These are phyloP conservation scores for Helianthus annuus DNA, from an alignment of 129 eudicot genomes.

Conservation along the genomic window HanXRQr2.0-SUNRISE NC_035433.2:119207273-119207772, in stretches of 20 bases:
- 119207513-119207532: slow-evolving; percentile 8
- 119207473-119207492: background rate
- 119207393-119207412: background rate
- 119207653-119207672: slow-evolving; percentile 10
- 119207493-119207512: slow-evolving; percentile 11
- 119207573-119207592: slow-evolving; percentile 29
- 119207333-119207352: background rate
- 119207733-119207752: too few relatives aligned
- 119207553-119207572: slow-evolving; percentile 33
- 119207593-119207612: slow-evolving; percentile 32
- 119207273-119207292: too few relatives aligned
- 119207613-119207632: slow-evolving; percentile 27
- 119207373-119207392: background rate
- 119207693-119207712: background rate
- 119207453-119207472: slow-evolving; percentile 2
- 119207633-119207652: slow-evolving; percentile 30
- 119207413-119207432: background rate
- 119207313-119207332: too few relatives aligned
- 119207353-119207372: background rate
- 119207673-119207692: slow-evolving; percentile 1
- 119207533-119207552: slow-evolving; percentile 11
- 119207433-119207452: background rate
- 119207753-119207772: too few relatives aligned
- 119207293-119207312: too few relatives aligned
- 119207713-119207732: too few relatives aligned